Percentiles rank a stretch among this genome's conserved stretches.
Conservation (phyloP, 148 eudicot species). For the Cornus suecica region DNA sequence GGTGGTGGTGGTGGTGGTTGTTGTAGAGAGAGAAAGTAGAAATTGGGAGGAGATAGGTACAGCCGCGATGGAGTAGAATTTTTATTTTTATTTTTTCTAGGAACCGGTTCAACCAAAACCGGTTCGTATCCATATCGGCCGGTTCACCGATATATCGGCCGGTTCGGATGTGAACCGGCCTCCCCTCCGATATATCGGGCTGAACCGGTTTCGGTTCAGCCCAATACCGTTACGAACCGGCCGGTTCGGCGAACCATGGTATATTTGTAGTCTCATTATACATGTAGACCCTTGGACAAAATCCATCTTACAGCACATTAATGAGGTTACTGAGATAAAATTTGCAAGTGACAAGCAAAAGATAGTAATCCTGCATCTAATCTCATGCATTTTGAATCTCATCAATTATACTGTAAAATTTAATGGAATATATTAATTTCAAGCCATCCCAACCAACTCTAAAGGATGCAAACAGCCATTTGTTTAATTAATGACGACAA, state of each 20-base stretch:
- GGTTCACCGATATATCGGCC: no score
- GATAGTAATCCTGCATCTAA: not conserved
- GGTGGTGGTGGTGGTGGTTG: not conserved
- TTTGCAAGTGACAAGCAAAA: not conserved
- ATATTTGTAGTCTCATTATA: no score
- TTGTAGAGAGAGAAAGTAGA: not conserved
- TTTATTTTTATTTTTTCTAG: no score
- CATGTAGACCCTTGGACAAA: no score
- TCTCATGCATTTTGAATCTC: not conserved
- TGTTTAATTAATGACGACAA: not conserved
- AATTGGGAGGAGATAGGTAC: not conserved
- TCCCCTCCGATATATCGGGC: no score
- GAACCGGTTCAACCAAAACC: no score
- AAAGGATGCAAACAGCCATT: not conserved
- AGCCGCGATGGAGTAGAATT: slow-evolving; percentile 41
- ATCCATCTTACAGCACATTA: not conserved
- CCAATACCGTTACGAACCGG: no score
- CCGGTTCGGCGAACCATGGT: no score
- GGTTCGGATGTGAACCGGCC: no score
- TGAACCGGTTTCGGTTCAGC: no score
- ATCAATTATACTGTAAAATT: not conserved
- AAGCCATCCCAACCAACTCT: not conserved
- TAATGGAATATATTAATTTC: not conserved
- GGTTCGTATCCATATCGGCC: no score
- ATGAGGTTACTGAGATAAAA: not conserved